phyloP scores from a whole-genome alignment of 495 filamentous ascomycete species.

The Hypoxylon lenormandii region DNA sequence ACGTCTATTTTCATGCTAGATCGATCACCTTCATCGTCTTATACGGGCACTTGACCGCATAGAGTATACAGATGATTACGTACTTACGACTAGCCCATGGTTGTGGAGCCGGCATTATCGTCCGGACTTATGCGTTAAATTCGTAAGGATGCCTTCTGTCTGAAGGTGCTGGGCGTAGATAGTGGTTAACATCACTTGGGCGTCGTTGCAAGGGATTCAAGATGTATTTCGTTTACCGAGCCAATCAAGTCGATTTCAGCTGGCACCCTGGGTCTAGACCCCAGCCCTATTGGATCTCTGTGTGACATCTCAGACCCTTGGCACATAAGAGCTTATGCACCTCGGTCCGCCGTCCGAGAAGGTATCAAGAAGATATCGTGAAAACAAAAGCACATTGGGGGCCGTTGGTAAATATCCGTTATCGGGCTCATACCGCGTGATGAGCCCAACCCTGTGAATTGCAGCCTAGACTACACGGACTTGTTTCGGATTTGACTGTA shows the following conservation, averaged over 20 bases:
- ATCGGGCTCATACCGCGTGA: background rate
- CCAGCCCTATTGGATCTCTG: conserved; percentile 6
- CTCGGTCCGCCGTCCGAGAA: conserved; percentile 12
- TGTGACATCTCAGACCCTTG: background rate
- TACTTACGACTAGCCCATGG: background rate
- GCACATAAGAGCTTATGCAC: background rate
- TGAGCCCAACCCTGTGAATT: background rate
- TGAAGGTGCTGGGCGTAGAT: background rate
- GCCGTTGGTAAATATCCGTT: background rate
- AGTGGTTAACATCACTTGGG: background rate
- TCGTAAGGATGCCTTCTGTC: background rate
- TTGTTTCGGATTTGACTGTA: background rate
- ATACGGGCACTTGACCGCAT: background rate
- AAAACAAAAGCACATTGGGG: background rate
- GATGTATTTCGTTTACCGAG: background rate
- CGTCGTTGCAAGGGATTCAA: background rate
- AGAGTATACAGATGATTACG: conserved; percentile 1
- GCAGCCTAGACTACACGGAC: background rate
- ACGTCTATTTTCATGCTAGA: background rate
- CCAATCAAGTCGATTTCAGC: background rate
- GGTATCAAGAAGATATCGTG: background rate
- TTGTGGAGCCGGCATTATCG: conserved; percentile 2
- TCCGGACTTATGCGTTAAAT: conserved; percentile 12
- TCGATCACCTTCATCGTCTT: conserved; percentile 3
- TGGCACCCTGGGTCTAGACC: background rate